These are phyloP conservation scores for Lachancea nothofagi DNA, from an alignment of 805 yeast genomes.

Conservation along the genomic window DNA sequence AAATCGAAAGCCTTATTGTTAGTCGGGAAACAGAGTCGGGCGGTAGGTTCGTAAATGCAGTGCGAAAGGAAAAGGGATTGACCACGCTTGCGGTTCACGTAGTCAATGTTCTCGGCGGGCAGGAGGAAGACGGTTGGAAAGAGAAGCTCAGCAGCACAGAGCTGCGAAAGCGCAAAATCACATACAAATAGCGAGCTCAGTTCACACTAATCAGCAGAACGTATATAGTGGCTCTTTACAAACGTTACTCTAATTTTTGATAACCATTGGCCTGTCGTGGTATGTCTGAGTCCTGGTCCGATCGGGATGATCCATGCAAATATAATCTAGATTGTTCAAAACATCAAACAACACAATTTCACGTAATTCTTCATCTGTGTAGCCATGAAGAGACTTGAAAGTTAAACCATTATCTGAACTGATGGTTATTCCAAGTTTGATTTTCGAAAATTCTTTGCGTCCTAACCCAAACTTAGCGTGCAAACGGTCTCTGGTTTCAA, in stretches of 20 bases:
- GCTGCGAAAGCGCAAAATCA: slow-evolving; percentile 41
- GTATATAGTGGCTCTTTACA: not conserved
- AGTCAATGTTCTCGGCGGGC: slow-evolving; percentile 64
- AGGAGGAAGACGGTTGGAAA: slow-evolving; percentile 47
- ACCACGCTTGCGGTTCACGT: slow-evolving; percentile 45
- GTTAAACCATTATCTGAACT: slow-evolving; percentile 33
- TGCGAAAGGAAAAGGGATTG: slow-evolving; percentile 54
- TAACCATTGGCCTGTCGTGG: slow-evolving; percentile 55
- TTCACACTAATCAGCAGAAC: slow-evolving; percentile 1
- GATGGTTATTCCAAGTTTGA: slow-evolving; percentile 43
- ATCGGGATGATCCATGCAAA: slow-evolving; percentile 88
- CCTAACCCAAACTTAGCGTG: slow-evolving; percentile 69
- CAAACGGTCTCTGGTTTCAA: slow-evolving; percentile 59
- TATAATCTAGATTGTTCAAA: slow-evolving; percentile 43
- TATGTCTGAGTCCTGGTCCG: slow-evolving; percentile 53
- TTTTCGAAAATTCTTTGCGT: slow-evolving; percentile 71
- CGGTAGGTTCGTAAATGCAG: slow-evolving; percentile 63
- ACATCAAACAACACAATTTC: slow-evolving; percentile 49
- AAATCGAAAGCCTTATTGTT: slow-evolving; percentile 74
- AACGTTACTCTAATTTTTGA: slow-evolving; percentile 34
- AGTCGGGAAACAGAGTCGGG: slow-evolving; percentile 78
- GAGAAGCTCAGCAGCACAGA: slow-evolving; percentile 85
- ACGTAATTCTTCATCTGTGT: slow-evolving; percentile 45
- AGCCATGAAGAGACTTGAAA: slow-evolving; percentile 36
- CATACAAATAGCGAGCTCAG: not conserved